A percentile compares a stretch with the other conserved stretches of the same genome.
Evolutionary conservation across 2,329 filamentous ascomycete species (phyloP).

Genomic region (Lasiodiplodia sp.): DNA sequence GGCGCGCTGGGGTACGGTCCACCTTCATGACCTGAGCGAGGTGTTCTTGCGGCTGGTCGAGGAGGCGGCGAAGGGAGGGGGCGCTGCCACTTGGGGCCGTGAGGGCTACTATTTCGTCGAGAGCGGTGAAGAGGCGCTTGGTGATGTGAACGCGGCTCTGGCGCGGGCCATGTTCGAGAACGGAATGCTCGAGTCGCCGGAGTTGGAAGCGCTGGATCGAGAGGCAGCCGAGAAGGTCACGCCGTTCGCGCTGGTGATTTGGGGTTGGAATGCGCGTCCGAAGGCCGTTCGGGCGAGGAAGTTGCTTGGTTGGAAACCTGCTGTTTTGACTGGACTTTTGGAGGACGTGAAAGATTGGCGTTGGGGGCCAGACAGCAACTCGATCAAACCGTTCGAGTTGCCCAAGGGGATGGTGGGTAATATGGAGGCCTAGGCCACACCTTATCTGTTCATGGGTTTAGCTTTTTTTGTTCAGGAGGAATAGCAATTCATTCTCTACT

Average conservation of each 20-base stretch:
- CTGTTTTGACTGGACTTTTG: too few species aligned
- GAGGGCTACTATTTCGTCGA: constrained; percentile 74
- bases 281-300: constrained; percentile 62
- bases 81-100: constrained; percentile 62
- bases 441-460: too few species aligned
- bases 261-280: constrained; percentile 49
- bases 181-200: neutral
- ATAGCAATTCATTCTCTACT: too few species aligned
- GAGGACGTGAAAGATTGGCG: too few species aligned
- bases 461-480: too few species aligned
- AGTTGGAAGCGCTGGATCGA: neutral
- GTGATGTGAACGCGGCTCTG: constrained; percentile 58
- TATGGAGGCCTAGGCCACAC: too few species aligned
- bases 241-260: neutral
- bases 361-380: too few species aligned
- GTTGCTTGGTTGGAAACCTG: constrained; percentile 61
- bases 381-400: too few species aligned
- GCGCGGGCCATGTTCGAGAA: constrained; percentile 53
- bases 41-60: constrained; percentile 61
- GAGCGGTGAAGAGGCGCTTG: constrained; percentile 68
- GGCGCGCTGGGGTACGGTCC: constrained; percentile 62
- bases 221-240: neutral
- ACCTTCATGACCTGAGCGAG: constrained; percentile 68
- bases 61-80: constrained; percentile 54
- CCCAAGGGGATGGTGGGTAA: too few species aligned